Evolutionary conservation across 2,329 filamentous ascomycete genomes (phyloP), one percentile per base, ranked within the genome.

Genomic region (Helicocarpus griseus): DNA sequence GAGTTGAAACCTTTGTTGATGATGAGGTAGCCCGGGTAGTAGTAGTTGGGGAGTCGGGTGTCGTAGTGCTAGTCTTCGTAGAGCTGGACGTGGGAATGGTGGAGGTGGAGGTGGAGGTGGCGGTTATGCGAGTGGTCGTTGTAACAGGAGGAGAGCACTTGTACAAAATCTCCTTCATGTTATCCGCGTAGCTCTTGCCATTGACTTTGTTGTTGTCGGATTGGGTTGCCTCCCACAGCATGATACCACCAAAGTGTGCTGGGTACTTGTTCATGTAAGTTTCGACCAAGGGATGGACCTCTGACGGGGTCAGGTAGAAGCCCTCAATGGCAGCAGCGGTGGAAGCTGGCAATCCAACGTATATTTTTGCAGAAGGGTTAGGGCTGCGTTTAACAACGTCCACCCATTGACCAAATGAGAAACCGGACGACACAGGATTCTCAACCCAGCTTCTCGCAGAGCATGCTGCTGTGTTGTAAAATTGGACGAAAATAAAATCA

Each of bases 401-500:
- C 2, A 69, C 65, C 74, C 77, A 80, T 5, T 62, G 61, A 35
- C 71, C 66, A 54, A 72, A 77, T 52, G 73, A 75, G 59, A 77
- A 77, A 4, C 59, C 60, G 1, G 65, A 63, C 3, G 58, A 53
- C 13, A 54, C 56, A 26, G 54, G 63, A 26, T 64, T 59, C 9
- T 64, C 51, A 36, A 72, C 66, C 29, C 66, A 75, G 45, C 67
- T 63, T 19, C 69, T 65, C 19, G 77, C 76, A 52, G 75, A 77
- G 65, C 78, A 81, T 2, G 57, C 46, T 9, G 62, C 56, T 1
- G 73, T 79, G 66, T 79, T 79, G 66, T 79, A 80, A 63, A 77
- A 79, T 54, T 79, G 77, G 33, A 77, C 67, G 64, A 74, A 79
- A 55, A 80, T 58, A 57, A 76, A 78, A 60, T 80, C 77, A 57